These are phyloP conservation scores for Glycyrrhiza uralensis DNA, from an alignment of 306 rosid genomes.

Conservation along the genomic window DNA sequence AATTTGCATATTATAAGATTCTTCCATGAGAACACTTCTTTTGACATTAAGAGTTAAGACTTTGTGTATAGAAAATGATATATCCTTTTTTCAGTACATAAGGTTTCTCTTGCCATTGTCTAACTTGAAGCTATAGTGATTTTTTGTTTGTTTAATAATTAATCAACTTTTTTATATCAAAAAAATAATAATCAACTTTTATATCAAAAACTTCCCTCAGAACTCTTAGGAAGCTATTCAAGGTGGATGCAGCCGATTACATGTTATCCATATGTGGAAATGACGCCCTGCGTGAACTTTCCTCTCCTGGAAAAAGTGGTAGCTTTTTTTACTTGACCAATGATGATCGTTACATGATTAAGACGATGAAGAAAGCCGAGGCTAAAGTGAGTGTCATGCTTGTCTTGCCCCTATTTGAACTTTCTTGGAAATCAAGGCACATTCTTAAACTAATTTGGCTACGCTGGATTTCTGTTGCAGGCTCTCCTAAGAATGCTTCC, in stretches of 20 bases:
- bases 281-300: slow-evolving; percentile 78
- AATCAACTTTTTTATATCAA: not conserved
- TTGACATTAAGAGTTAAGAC: not conserved
- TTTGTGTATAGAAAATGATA: too few species aligned
- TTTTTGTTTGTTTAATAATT: not conserved
- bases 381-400: slow-evolving; percentile 56
- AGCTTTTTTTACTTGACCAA: slow-evolving; percentile 90
- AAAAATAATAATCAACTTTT: not conserved
- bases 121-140: not conserved
- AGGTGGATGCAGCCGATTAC: slow-evolving; percentile 82
- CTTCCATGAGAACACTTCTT: not conserved
- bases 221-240: slow-evolving; percentile 82
- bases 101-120: too few species aligned
- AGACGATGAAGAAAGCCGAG: slow-evolving; percentile 88
- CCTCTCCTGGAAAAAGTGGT: slow-evolving; percentile 87
- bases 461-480: slow-evolving; percentile 35
- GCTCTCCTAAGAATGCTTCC: slow-evolving; percentile 85
- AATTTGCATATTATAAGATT: not conserved
- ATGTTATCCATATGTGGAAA: slow-evolving; percentile 84
- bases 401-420: not conserved
- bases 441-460: not conserved
- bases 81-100: not conserved
- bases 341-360: slow-evolving; percentile 94
- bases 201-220: slow-evolving; percentile 28
- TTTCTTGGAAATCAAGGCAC: not conserved